Evolutionary conservation across 2,329 filamentous ascomycete genomes (phyloP).

Genomic region (Peltaster fructicola): DNA sequence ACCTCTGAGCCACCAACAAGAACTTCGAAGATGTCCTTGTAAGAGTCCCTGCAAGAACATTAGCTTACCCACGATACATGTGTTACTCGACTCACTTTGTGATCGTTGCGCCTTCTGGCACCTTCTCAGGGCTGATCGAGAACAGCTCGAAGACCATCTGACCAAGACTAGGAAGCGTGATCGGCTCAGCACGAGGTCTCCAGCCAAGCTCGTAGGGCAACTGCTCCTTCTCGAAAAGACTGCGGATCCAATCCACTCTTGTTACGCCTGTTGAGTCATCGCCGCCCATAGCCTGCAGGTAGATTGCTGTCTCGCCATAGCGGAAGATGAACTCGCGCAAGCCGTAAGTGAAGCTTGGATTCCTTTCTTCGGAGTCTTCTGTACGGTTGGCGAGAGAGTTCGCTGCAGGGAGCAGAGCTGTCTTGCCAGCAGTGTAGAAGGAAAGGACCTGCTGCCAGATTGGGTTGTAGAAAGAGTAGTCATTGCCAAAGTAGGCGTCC

Average conservation of each 20-base stretch:
- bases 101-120: slow-evolving; percentile 10
- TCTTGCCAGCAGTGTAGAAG: slow-evolving; percentile 1
- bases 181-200: slow-evolving; percentile 12
- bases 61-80: neutral
- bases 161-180: slow-evolving; percentile 11
- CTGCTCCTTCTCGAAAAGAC: slow-evolving; percentile 21
- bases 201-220: slow-evolving; percentile 22
- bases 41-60: slow-evolving; percentile 7
- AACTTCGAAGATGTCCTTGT: slow-evolving; percentile 12
- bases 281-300: slow-evolving; percentile 19
- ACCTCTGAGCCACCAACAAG: slow-evolving; percentile 12
- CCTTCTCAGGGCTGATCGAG: slow-evolving; percentile 7
- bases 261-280: slow-evolving; percentile 17
- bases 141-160: slow-evolving; percentile 12
- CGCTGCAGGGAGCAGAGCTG: slow-evolving; percentile 2
- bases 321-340: slow-evolving; percentile 18
- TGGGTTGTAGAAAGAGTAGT: slow-evolving; percentile 16
- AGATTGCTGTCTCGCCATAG: slow-evolving; percentile 23
- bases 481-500: slow-evolving; percentile 19
- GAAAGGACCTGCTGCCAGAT: slow-evolving; percentile 12
- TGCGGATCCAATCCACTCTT: slow-evolving; percentile 18
- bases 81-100: slow-evolving; percentile 3
- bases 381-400: slow-evolving; percentile 4
- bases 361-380: slow-evolving; percentile 14
- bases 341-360: slow-evolving; percentile 16